Evolutionary conservation across 2,329 filamentous ascomycete species (phyloP).

Genomic region (Teratosphaeria destructans): DNA sequence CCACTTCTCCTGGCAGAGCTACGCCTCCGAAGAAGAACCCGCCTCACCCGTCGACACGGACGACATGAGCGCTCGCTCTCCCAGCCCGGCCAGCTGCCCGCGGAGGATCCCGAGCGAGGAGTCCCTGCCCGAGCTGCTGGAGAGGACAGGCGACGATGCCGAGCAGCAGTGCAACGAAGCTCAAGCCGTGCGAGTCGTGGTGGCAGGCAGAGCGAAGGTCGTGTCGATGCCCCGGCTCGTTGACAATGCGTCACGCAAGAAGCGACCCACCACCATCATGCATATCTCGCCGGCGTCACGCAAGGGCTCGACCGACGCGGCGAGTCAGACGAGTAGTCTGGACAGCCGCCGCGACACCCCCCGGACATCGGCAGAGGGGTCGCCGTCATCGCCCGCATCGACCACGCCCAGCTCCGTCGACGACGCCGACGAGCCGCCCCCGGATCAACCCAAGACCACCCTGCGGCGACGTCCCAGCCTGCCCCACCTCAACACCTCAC

Average conservation of each 20-base stretch:
- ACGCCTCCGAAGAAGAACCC: slow-evolving; percentile 22
- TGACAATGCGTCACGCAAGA: slow-evolving; percentile 3
- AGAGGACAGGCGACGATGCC: slow-evolving; percentile 10
- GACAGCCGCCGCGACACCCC: slow-evolving; percentile 3
- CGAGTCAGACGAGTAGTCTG: slow-evolving; percentile 11
- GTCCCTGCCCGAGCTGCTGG: slow-evolving; percentile 15
- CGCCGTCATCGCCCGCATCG: slow-evolving; percentile 6
- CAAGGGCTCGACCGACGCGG: not conserved
- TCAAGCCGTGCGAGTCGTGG: slow-evolving; percentile 18
- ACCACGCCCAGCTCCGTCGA: slow-evolving; percentile 15
- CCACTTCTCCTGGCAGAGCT: slow-evolving; percentile 11
- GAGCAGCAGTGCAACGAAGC: slow-evolving; percentile 18
- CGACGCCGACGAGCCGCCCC: not conserved
- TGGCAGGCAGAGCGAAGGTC: slow-evolving; percentile 19
- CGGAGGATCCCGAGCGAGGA: slow-evolving; percentile 4
- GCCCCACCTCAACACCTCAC: not conserved
- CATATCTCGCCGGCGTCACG: slow-evolving; percentile 1
- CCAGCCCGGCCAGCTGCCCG: slow-evolving; percentile 2
- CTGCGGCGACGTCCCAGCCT: slow-evolving; percentile 3
- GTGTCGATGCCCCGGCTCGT: slow-evolving; percentile 17
- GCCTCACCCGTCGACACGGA: slow-evolving; percentile 17
- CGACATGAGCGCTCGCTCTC: slow-evolving; percentile 13
- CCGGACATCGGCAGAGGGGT: slow-evolving; percentile 7
- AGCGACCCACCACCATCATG: not conserved
- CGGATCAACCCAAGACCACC: slow-evolving; percentile 2